Evolutionary conservation across 805 yeast species (phyloP).

Genomic region (Hanseniaspora lindneri): DNA sequence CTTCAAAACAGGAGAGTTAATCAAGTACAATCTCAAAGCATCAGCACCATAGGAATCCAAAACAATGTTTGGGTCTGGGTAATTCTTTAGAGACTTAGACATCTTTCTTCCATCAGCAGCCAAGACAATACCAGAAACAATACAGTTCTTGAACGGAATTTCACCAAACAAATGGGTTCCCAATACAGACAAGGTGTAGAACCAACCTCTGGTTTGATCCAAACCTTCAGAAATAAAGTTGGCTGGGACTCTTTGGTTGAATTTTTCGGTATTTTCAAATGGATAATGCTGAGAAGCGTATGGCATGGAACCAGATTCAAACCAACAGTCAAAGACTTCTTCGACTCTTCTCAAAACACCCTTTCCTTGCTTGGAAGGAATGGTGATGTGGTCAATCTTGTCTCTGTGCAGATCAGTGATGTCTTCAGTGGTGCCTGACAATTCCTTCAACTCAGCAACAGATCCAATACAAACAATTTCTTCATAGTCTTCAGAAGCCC

Average conservation of each 20-base stretch:
- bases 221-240: conserved; percentile 97
- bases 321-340: conserved; percentile 99
- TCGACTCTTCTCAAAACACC: conserved; percentile 81
- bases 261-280: conserved; percentile 67
- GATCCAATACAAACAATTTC: conserved; percentile 93
- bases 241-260: conserved; percentile 77
- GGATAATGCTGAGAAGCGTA: conserved; percentile 95
- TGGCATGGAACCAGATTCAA: conserved; percentile 99
- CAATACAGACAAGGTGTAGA: conserved; percentile 86
- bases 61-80: conserved; percentile 84
- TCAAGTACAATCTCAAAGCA: conserved; percentile 87
- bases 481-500: conserved; percentile 89
- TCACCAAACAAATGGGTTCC: conserved; percentile 88
- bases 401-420: conserved; percentile 93
- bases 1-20: conserved; percentile 92
- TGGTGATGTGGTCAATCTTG: conserved; percentile 76
- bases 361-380: conserved; percentile 83
- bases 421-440: conserved; percentile 60
- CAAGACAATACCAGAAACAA: conserved; percentile 89
- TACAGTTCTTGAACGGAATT: conserved; percentile 90
- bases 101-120: conserved; percentile 98
- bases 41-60: conserved; percentile 92
- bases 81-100: conserved; percentile 96
- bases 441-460: conserved; percentile 68
- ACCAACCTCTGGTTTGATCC: conserved; percentile 99